Evolutionary conservation across 106 monocot species (phyloP), one percentile per base, ranked within the genome.

Genomic region (Dioscorea alata): DNA sequence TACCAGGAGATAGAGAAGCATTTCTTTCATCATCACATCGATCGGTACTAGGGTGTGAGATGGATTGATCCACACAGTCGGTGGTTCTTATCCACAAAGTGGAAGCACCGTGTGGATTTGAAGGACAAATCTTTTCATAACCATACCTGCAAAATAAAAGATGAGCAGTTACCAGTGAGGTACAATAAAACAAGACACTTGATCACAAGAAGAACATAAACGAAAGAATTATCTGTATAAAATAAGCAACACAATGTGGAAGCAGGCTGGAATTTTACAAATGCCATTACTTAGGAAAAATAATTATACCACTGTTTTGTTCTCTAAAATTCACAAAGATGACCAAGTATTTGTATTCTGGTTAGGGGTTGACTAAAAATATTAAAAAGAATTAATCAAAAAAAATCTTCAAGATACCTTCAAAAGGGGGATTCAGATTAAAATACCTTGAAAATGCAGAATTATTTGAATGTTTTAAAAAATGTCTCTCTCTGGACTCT

Each of bases 361-460:
- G 2, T 18, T 56, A 18, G 16, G 0, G 19, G 16, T 19, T 19
- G 19, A 56, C 4, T 19, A 13, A 14, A 19, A 56, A 56, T 56
- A 28, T 28, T 28, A 4, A 18, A 56, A 19, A 13, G 2, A 16
- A n/a, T n/a, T 13, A 56, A 56, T 6, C 2, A 56, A 4, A 19
- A 14, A 5, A 16, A 56, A 18, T 15, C 54, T 18, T 18, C 54
- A 16, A 56, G 16, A 19, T 9, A 18, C 54, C 4, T 28, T 19
- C 10, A 16, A 56, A 19, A 56, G 19, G 54, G 12, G 54, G 15
- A 4, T 56, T 56, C 19, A 18, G 16, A 33, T 65, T 19, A 65
- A 33, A 31, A 12, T 79, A 95, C 95, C 95, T 95, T 33, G 91
- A 81, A 69, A 92, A 92, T 23, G 92, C 91, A 73, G 95, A 95